Percentiles rank a stretch among this genome's conserved stretches.
phyloP scores from a whole-genome alignment of 2,329 filamentous ascomycete species.

The Aspergillus sp. region DNA sequence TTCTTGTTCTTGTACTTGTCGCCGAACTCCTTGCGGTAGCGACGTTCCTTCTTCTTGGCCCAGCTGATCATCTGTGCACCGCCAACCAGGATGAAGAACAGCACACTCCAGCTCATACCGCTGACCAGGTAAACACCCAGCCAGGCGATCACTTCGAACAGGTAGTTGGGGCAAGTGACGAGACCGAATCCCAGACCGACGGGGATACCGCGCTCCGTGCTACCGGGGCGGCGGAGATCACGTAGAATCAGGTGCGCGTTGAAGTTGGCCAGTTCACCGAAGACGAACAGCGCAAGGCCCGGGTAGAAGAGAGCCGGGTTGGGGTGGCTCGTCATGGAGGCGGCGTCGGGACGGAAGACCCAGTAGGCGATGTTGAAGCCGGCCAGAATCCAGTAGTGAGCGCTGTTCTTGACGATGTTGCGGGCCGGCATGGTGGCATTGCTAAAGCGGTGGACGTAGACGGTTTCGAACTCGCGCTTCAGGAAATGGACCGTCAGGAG shows the following conservation, averaged over 20 bases:
- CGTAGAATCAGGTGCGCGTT: constrained; percentile 77
- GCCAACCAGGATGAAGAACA: constrained; percentile 73
- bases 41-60: constrained; percentile 88
- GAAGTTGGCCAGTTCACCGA: constrained; percentile 80
- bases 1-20: constrained; percentile 96
- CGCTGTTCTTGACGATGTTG: constrained; percentile 94
- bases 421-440: constrained; percentile 85
- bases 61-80: constrained; percentile 78
- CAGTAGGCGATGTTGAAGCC: constrained; percentile 80
- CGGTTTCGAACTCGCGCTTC: constrained; percentile 92
- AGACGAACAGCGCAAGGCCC: constrained; percentile 69
- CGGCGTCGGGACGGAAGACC: constrained; percentile 75
- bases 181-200: constrained; percentile 77
- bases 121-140: constrained; percentile 75
- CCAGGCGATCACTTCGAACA: constrained; percentile 90
- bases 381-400: constrained; percentile 87
- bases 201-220: constrained; percentile 85
- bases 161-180: constrained; percentile 96
- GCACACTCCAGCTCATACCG: constrained; percentile 70
- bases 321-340: constrained; percentile 56
- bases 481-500: constrained; percentile 81
- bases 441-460: constrained; percentile 94
- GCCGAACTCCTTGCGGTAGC: constrained; percentile 86
- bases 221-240: constrained; percentile 72
- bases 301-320: constrained; percentile 60